These are phyloP conservation scores for Phytophthora pluvialis DNA, from an alignment of 352 stramenopile species.

Conservation along the genomic window DNA sequence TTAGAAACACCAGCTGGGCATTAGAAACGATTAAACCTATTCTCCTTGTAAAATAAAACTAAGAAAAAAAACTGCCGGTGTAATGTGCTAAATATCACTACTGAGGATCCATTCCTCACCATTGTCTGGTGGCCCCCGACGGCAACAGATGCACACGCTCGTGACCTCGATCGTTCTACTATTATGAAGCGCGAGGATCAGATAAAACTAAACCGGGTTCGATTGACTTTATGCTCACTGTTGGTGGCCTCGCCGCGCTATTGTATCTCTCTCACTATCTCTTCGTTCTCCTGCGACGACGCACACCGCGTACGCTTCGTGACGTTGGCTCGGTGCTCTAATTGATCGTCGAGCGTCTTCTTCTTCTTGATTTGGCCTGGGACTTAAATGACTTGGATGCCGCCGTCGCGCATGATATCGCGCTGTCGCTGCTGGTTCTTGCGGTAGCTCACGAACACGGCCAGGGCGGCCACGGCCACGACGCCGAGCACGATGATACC, in stretches of 20 bases:
- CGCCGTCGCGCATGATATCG: constrained; percentile 71
- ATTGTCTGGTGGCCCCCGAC: constrained; percentile 7
- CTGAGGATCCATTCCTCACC: constrained; percentile 1
- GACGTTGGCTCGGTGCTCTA: constrained; percentile 17
- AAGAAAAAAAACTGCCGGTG: too few species aligned
- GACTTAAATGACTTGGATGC: constrained; percentile 45
- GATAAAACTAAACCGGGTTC: constrained; percentile 23
- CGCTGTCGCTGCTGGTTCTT: constrained; percentile 81
- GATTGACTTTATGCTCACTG: constrained; percentile 30
- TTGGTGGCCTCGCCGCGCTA: constrained; percentile 17
- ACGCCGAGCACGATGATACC: constrained; percentile 64
- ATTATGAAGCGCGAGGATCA: constrained; percentile 12
- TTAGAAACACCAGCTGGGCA: too few species aligned
- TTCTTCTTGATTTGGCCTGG: constrained; percentile 11
- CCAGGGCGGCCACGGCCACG: constrained; percentile 58
- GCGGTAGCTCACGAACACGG: constrained; percentile 71
- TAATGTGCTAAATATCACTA: too few species aligned
- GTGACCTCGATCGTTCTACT: not conserved
- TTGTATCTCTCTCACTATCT: constrained; percentile 12
- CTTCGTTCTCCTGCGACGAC: constrained; percentile 4
- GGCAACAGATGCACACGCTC: not conserved
- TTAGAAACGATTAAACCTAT: too few species aligned
- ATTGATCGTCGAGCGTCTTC: constrained; percentile 23
- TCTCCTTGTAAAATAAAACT: too few species aligned
- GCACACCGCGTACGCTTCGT: constrained; percentile 21